phyloP scores from a whole-genome alignment of 352 stramenopile genomes.

The Plasmopara viticola region DNA sequence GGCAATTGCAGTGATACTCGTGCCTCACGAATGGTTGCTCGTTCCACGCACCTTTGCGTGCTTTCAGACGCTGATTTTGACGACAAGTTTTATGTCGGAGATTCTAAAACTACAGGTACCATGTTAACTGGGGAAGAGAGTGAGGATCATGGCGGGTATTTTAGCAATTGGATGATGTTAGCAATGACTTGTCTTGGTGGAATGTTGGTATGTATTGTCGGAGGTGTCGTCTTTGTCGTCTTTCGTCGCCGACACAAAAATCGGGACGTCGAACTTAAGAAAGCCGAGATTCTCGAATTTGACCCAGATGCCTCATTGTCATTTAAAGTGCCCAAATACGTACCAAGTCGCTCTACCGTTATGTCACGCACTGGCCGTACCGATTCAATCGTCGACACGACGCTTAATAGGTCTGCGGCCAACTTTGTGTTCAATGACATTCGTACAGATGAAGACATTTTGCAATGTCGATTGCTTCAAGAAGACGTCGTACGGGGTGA shows the following conservation, averaged over 20 bases:
- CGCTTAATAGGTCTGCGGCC: conserved; percentile 13
- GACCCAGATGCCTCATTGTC: conserved; percentile 16
- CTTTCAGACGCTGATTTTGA: conserved; percentile 25
- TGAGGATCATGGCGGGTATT: conserved; percentile 4
- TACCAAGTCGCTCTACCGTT: conserved; percentile 13
- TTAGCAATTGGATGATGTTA: conserved; percentile 41
- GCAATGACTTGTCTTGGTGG: conserved; percentile 31
- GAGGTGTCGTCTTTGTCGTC: conserved; percentile 26
- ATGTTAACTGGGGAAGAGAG: background rate
- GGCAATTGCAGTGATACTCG: conserved; percentile 22
- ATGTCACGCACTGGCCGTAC: conserved; percentile 24
- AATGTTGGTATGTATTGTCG: conserved; percentile 22
- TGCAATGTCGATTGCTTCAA: conserved; percentile 41
- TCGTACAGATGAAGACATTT: conserved; percentile 51
- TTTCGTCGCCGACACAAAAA: conserved; percentile 19
- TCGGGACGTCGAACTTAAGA: conserved; percentile 23
- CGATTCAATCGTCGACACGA: conserved; percentile 15
- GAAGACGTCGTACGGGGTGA: conserved; percentile 40
- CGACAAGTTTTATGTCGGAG: conserved; percentile 20
- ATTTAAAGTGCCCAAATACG: conserved; percentile 27
- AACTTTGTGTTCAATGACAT: conserved; percentile 51
- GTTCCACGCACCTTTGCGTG: conserved; percentile 29
- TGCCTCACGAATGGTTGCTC: conserved; percentile 10
- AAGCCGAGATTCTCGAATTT: conserved; percentile 21
- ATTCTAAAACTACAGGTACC: conserved; percentile 4